These are phyloP conservation scores for Xylariaceae sp. DNA, from an alignment of 2,329 filamentous ascomycete species.

Conservation along the genomic window DNA sequence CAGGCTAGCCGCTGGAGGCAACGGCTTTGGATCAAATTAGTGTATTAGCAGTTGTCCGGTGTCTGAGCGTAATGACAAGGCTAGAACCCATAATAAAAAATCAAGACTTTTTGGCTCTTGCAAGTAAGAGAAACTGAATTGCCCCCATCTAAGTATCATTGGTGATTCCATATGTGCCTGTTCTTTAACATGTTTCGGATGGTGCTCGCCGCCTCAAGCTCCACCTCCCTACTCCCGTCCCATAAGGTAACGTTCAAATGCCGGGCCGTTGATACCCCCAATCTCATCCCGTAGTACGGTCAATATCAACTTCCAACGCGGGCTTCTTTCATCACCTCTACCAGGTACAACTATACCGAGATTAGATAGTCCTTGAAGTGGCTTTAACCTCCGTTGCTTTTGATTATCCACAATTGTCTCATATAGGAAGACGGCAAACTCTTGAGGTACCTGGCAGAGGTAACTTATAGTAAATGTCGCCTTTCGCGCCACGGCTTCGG, in stretches of 20 bases:
- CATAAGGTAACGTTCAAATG: too few species aligned
- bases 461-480: slow-evolving; percentile 1
- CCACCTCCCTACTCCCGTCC: neutral
- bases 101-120: neutral
- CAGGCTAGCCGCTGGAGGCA: slow-evolving; percentile 14
- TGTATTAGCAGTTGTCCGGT: slow-evolving; percentile 9
- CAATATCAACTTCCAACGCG: neutral
- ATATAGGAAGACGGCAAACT: neutral
- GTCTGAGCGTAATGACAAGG: neutral
- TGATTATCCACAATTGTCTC: neutral
- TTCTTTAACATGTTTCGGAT: neutral
- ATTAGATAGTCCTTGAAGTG: neutral
- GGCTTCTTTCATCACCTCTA: neutral
- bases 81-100: too few species aligned
- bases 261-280: too few species aligned
- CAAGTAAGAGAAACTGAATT: neutral
- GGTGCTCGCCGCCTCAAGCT: neutral
- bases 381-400: neutral
- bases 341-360: neutral
- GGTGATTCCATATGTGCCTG: neutral
- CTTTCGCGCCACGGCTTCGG: neutral
- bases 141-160: neutral
- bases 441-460: too few species aligned
- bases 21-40: slow-evolving; percentile 9
- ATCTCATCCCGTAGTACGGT: neutral